These are phyloP conservation scores for Pythium oligandrum DNA, from an alignment of 352 stramenopile genomes.

Conservation along the genomic window DNA sequence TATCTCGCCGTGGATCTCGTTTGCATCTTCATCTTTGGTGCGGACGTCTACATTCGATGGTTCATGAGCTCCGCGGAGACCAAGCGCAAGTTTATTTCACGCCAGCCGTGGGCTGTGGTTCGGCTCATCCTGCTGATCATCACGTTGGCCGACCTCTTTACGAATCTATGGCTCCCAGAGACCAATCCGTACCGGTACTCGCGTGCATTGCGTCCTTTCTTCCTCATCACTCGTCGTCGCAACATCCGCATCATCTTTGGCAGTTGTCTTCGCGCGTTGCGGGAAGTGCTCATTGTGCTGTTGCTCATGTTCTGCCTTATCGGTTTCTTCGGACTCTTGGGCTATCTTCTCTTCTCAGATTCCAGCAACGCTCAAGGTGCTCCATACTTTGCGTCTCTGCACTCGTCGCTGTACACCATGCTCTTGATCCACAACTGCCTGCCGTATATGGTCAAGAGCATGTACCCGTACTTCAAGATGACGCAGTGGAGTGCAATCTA, in stretches of 20 bases:
- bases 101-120: constrained; percentile 72
- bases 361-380: constrained; percentile 39
- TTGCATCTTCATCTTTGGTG: constrained; percentile 53
- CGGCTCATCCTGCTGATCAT: constrained; percentile 50
- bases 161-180: constrained; percentile 40
- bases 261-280: constrained; percentile 68
- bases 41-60: constrained; percentile 71
- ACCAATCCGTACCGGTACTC: constrained; percentile 65
- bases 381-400: constrained; percentile 64
- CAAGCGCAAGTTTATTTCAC: constrained; percentile 67
- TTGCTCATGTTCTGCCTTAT: constrained; percentile 71
- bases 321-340: constrained; percentile 70
- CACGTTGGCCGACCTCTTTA: constrained; percentile 44
- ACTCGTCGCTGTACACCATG: constrained; percentile 79
- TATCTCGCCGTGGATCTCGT: constrained; percentile 62
- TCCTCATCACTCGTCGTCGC: constrained; percentile 69
- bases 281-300: constrained; percentile 69
- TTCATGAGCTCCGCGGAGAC: constrained; percentile 82
- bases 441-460: constrained; percentile 76
- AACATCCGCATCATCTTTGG: constrained; percentile 86
- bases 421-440: constrained; percentile 76
- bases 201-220: constrained; percentile 64
- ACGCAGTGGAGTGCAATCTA: constrained; percentile 78
- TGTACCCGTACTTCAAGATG: constrained; percentile 78
- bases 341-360: constrained; percentile 77